These are phyloP conservation scores for Whalleya microplaca DNA, from an alignment of 2,329 filamentous ascomycete species.

Conservation along the genomic window DNA sequence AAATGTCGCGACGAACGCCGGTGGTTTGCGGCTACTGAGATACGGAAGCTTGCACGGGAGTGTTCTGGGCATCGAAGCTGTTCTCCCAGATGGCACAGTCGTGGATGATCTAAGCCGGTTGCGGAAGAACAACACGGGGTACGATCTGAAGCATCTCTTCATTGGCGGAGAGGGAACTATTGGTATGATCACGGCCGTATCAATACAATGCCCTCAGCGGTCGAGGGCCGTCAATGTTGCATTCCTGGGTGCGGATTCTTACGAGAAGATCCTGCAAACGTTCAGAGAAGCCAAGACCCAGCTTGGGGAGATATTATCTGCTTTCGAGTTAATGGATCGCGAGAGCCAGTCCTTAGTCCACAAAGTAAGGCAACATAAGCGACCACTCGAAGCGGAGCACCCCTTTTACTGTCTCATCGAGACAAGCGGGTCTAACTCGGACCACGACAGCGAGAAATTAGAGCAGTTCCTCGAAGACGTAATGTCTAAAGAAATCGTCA, in stretches of 20 bases:
- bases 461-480: slow-evolving; percentile 89
- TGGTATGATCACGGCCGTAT: slow-evolving; percentile 89
- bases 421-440: slow-evolving; percentile 90
- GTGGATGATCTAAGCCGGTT: slow-evolving; percentile 86
- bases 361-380: slow-evolving; percentile 73
- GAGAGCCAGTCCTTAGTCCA: slow-evolving; percentile 79
- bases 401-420: slow-evolving; percentile 97
- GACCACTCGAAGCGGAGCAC: slow-evolving; percentile 80
- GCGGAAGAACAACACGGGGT: slow-evolving; percentile 98
- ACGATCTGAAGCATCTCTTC: slow-evolving; percentile 78
- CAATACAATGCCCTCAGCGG: slow-evolving; percentile 85
- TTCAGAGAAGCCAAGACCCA: slow-evolving; percentile 89
- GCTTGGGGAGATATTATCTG: slow-evolving; percentile 92
- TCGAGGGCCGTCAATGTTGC: slow-evolving; percentile 92
- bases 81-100: slow-evolving; percentile 90
- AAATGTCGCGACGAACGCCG: slow-evolving; percentile 94
- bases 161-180: slow-evolving; percentile 95
- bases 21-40: slow-evolving; percentile 83
- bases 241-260: slow-evolving; percentile 89
- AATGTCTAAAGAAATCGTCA: slow-evolving; percentile 83
- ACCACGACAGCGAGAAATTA: slow-evolving; percentile 92
- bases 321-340: slow-evolving; percentile 96
- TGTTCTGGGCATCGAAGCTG: slow-evolving; percentile 89
- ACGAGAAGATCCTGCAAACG: slow-evolving; percentile 82
- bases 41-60: slow-evolving; percentile 95